A percentile compares a stretch with the other conserved stretches of the same genome.
Conservation (phyloP, 192 early-diverging fungal genomes). For the Coemansia sp. region DNA sequence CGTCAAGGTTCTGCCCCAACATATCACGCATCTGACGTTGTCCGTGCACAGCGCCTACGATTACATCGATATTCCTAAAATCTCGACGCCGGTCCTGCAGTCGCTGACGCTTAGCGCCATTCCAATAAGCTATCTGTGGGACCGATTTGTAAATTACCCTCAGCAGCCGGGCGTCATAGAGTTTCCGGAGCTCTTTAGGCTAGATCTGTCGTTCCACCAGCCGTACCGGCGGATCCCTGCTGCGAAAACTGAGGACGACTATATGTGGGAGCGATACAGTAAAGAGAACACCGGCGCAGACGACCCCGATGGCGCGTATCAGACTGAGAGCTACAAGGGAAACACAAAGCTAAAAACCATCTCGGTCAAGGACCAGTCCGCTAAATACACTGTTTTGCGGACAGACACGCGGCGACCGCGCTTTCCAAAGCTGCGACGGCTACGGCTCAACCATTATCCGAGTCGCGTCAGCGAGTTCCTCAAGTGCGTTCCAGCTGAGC, state of each 20-base stretch:
- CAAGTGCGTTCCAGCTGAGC: conserved; percentile 16
- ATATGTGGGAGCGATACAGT: conserved; percentile 27
- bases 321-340: conserved; percentile 19
- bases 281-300: conserved; percentile 8
- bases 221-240: conserved; percentile 35
- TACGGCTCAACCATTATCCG: conserved; percentile 32
- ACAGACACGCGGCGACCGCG: conserved; percentile 24
- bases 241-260: conserved; percentile 32
- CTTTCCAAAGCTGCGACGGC: conserved; percentile 32
- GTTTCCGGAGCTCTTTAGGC: conserved; percentile 19
- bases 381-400: conserved; percentile 28
- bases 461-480: conserved; percentile 37
- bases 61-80: conserved; percentile 36
- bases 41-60: conserved; percentile 26
- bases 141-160: conserved; percentile 19
- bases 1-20: conserved; percentile 33
- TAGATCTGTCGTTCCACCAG: conserved; percentile 34
- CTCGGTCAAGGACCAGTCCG: conserved; percentile 28
- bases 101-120: conserved; percentile 30
- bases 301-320: not conserved
- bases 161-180: conserved; percentile 6
- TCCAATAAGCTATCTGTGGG: conserved; percentile 38
- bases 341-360: conserved; percentile 29
- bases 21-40: conserved; percentile 37
- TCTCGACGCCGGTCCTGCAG: conserved; percentile 22